Evolutionary conservation across 495 filamentous ascomycete species (phyloP), one percentile per base, ranked within the genome.

Genomic region (Daldinia grandis): DNA sequence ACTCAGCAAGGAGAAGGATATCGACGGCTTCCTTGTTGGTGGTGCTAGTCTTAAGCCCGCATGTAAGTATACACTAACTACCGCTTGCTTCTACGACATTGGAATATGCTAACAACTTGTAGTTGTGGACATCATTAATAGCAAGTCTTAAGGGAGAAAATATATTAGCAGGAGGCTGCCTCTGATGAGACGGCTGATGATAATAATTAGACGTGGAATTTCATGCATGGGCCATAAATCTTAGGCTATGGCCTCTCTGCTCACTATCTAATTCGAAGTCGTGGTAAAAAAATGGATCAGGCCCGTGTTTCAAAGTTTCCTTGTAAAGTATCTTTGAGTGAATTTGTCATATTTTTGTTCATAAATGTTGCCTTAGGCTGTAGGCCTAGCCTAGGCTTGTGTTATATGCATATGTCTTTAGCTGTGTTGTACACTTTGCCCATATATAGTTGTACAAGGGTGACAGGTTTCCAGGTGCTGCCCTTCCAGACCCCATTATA

Each of bases 1-100:
- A 28, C 88, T 99, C 75, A 91, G 91, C 72, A 92, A 91, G 84
- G 88, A 98, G 87, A 78, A 86, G 65, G 96, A 99, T 85, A 95
- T 99, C 81, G 95, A 99, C 81, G 95, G 95, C 21, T 99, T 99
- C 87, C 88, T 99, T 74, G 95, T 99, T 77, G 95, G 95, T 74
- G 95, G 95, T 81, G 95, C 95, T 72, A 97, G 93, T 83, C 88
- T 99, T 85, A 99, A 99, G 89, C 95, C 95, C 74, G 95, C 94
- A 74, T 98, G 93, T 95, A 82, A 86, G 93, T 90, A 77, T 3
- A 24, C 19, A 24, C 19, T 5, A 1, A 21, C 42, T 47, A 24
- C 19, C 19, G 8, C 17, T 47, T 47, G 9, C 3, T 24, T 24
- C 19, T 47, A 21, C 6, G 40, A 35, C 49, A 37, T 35, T 8